phyloP scores from a whole-genome alignment of 2,329 filamentous ascomycete species.

The Aspergillus alliaceus region DNA sequence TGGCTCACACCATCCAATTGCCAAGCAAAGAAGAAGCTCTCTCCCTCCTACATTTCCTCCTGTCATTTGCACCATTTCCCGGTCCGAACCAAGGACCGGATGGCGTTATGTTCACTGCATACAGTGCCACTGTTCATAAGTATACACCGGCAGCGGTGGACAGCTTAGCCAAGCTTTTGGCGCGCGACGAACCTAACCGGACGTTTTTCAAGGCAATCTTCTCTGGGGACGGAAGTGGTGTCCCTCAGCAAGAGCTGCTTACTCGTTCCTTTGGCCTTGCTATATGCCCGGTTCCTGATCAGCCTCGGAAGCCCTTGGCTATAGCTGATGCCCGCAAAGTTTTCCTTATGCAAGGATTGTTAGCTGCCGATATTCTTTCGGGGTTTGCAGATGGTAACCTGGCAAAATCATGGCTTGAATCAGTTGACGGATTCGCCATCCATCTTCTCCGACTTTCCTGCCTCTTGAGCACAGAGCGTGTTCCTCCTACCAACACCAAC shows the following conservation, averaged over 20 bases:
- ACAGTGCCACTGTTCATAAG: constrained; percentile 76
- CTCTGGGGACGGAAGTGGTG: constrained; percentile 64
- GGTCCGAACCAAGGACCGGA: constrained; percentile 59
- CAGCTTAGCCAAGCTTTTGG: constrained; percentile 84
- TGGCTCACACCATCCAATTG: constrained; percentile 76
- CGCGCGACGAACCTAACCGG: constrained; percentile 89
- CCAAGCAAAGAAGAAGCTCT: constrained; percentile 84
- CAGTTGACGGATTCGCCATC: constrained; percentile 78
- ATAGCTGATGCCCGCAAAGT: constrained; percentile 83
- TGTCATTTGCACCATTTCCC: constrained; percentile 84
- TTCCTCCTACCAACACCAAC: constrained; percentile 36
- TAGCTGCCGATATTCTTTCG: constrained; percentile 85
- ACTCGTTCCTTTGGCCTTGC: constrained; percentile 85
- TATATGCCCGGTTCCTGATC: constrained; percentile 79
- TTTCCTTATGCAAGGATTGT: constrained; percentile 84
- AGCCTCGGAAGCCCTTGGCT: constrained; percentile 60
- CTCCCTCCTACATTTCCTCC: constrained; percentile 81
- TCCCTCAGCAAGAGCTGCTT: constrained; percentile 72
- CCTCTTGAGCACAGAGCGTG: constrained; percentile 66
- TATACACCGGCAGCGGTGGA: constrained; percentile 91
- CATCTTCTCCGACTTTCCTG: constrained; percentile 76
- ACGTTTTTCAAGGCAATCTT: constrained; percentile 82
- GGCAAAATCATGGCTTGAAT: constrained; percentile 77
- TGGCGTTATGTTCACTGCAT: constrained; percentile 73
- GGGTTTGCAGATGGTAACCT: constrained; percentile 72